These are phyloP conservation scores for Rhypophila decipiens DNA, from an alignment of 495 filamentous ascomycete genomes.

Conservation along the genomic window DNA sequence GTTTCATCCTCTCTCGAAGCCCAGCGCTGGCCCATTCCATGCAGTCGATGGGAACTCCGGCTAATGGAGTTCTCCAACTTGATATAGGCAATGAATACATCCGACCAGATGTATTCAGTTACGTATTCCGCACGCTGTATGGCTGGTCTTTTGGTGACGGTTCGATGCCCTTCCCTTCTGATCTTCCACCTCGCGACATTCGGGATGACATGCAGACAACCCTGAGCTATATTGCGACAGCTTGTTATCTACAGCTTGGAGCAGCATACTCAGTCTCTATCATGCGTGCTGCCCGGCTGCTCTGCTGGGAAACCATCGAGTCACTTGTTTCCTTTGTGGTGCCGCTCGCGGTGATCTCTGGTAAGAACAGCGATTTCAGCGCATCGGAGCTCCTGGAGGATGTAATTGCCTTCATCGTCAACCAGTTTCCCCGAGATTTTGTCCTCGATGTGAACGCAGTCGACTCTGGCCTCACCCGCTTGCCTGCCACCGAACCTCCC, in stretches of 20 bases:
- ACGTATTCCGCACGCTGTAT: slow-evolving; percentile 44
- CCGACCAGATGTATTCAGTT: slow-evolving; percentile 41
- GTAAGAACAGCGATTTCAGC: slow-evolving; percentile 8
- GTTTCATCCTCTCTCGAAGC: slow-evolving; percentile 47
- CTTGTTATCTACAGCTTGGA: slow-evolving; percentile 40
- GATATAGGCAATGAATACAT: slow-evolving; percentile 42
- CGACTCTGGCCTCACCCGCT: slow-evolving; percentile 32
- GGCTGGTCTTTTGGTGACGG: slow-evolving; percentile 22
- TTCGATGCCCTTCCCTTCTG: slow-evolving; percentile 11
- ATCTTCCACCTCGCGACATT: slow-evolving; percentile 17
- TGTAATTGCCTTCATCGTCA: slow-evolving; percentile 37
- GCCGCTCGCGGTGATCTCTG: slow-evolving; percentile 15
- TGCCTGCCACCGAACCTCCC: slow-evolving; percentile 11
- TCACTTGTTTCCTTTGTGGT: slow-evolving; percentile 36
- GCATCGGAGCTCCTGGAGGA: slow-evolving; percentile 26
- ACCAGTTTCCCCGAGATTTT: slow-evolving; percentile 43
- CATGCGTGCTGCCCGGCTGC: slow-evolving; percentile 36
- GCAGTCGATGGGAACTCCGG: slow-evolving; percentile 11
- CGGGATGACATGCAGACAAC: slow-evolving; percentile 40
- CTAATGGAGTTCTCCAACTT: slow-evolving; percentile 30
- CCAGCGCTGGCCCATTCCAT: slow-evolving; percentile 26
- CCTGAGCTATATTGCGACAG: slow-evolving; percentile 48
- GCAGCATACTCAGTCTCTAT: slow-evolving; percentile 38
- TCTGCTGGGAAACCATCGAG: slow-evolving; percentile 52
- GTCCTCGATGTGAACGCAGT: slow-evolving; percentile 37